Conservation (phyloP, 1,139 yeast species). For the Nakaseomyces sp. region DNA sequence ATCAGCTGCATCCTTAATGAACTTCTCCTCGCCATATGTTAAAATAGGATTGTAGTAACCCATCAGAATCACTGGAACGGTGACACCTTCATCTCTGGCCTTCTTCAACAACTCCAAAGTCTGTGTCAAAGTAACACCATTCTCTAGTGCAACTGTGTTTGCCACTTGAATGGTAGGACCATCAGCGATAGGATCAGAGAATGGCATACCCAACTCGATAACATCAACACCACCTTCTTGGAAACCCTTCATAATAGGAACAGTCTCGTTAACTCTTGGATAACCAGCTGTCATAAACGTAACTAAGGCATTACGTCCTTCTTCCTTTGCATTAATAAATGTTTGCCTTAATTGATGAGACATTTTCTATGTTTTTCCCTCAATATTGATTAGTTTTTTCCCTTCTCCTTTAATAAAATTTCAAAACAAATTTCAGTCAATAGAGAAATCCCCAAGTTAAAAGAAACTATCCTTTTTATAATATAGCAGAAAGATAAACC, state of each 20-base stretch:
- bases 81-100: conserved; percentile 78
- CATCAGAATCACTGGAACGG: conserved; percentile 85
- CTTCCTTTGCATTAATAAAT: conserved; percentile 59
- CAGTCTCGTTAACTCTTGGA: conserved; percentile 80
- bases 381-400: not conserved
- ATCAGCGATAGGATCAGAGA: conserved; percentile 98
- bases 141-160: conserved; percentile 65
- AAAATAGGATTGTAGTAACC: conserved; percentile 95
- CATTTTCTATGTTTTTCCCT: conserved; percentile 34
- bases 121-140: conserved; percentile 65
- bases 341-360: conserved; percentile 61
- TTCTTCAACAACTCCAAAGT: conserved; percentile 60
- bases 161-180: conserved; percentile 95
- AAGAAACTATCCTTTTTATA: too few species aligned
- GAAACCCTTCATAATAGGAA: conserved; percentile 76
- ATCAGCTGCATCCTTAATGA: conserved; percentile 63
- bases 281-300: conserved; percentile 92
- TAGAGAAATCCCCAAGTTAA: too few species aligned
- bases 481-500: too few species aligned
- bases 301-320: conserved; percentile 78
- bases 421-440: too few species aligned
- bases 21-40: conserved; percentile 78
- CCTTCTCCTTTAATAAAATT: not conserved
- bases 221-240: conserved; percentile 95
- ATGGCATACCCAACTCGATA: conserved; percentile 91